phyloP scores from a whole-genome alignment of 1,284 basidiomycete species.

The Schizophyllum commune region DNA sequence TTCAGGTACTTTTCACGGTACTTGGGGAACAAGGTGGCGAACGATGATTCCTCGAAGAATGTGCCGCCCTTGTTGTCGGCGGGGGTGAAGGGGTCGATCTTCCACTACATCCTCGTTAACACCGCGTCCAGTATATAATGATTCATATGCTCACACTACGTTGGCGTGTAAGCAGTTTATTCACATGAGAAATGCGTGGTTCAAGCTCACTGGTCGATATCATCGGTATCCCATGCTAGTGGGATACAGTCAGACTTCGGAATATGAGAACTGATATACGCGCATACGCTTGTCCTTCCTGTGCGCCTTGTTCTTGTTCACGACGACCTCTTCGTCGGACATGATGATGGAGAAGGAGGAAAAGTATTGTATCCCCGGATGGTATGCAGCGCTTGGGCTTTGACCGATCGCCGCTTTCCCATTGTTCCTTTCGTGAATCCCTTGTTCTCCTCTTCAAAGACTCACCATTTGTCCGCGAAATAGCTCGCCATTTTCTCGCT shows the following conservation, averaged over 20 bases:
- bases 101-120: conserved; percentile 57
- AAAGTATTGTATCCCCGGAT: not conserved
- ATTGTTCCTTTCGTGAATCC: not conserved
- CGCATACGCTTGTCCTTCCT: conserved; percentile 86
- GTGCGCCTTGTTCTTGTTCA: conserved; percentile 82
- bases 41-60: conserved; percentile 93
- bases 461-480: too few species aligned
- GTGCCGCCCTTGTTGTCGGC: conserved; percentile 76
- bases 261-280: not conserved
- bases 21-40: conserved; percentile 97
- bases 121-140: not conserved
- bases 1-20: conserved; percentile 96
- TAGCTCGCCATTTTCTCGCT: too few species aligned
- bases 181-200: conserved; percentile 10
- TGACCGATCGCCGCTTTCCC: not conserved
- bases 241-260: conserved; percentile 5
- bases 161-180: conserved; percentile 20
- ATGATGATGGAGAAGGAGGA: conserved; percentile 23
- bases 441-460: not conserved
- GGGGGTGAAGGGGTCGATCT: conserved; percentile 71
- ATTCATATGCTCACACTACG: conserved; percentile 6
- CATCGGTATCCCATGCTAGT: conserved; percentile 96
- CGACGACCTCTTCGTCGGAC: conserved; percentile 38
- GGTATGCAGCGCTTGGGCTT: not conserved
- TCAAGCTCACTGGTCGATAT: conserved; percentile 87